Percentiles rank a stretch among this genome's conserved stretches.
Evolutionary conservation across 176 grass and related monocot species (phyloP).

Genomic region (Aegilops bicornis): DNA sequence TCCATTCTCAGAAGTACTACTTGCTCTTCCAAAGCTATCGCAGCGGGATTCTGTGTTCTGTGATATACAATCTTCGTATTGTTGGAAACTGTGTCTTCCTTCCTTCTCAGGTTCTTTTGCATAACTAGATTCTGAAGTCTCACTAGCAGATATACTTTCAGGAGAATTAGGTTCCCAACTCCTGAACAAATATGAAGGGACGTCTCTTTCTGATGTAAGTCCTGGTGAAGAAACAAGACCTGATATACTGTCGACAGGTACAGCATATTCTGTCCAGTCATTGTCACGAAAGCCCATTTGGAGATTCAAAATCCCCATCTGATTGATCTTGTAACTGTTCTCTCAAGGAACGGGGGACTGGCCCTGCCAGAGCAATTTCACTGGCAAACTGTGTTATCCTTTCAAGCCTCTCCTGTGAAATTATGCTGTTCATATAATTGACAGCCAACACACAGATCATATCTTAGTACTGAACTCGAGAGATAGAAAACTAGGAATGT

Average conservation of each 20-base stretch:
- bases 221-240: slow-evolving; percentile 75
- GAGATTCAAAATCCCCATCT: slow-evolving; percentile 46
- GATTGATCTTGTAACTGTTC: slow-evolving; percentile 43
- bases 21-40: slow-evolving; percentile 81
- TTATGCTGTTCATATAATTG: slow-evolving; percentile 67
- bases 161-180: slow-evolving; percentile 70
- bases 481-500: neutral
- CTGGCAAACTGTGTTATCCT: slow-evolving; percentile 86
- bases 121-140: slow-evolving; percentile 75
- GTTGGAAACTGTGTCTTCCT: slow-evolving; percentile 53
- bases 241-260: slow-evolving; percentile 78
- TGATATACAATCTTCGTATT: slow-evolving; percentile 69
- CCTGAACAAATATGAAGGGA: slow-evolving; percentile 60
- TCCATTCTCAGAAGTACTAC: slow-evolving; percentile 61
- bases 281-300: slow-evolving; percentile 48
- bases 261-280: slow-evolving; percentile 75
- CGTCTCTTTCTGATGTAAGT: slow-evolving; percentile 54
- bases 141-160: slow-evolving; percentile 75
- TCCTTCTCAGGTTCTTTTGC: slow-evolving; percentile 83
- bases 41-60: slow-evolving; percentile 63
- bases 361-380: slow-evolving; percentile 70
- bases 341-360: slow-evolving; percentile 58
- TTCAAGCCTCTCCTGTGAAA: slow-evolving; percentile 97
- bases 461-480: slow-evolving; percentile 17
- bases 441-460: neutral